These are phyloP conservation scores for Pseudogymnoascus sp. DNA, from an alignment of 2,329 filamentous ascomycete species.

Conservation along the genomic window DNA sequence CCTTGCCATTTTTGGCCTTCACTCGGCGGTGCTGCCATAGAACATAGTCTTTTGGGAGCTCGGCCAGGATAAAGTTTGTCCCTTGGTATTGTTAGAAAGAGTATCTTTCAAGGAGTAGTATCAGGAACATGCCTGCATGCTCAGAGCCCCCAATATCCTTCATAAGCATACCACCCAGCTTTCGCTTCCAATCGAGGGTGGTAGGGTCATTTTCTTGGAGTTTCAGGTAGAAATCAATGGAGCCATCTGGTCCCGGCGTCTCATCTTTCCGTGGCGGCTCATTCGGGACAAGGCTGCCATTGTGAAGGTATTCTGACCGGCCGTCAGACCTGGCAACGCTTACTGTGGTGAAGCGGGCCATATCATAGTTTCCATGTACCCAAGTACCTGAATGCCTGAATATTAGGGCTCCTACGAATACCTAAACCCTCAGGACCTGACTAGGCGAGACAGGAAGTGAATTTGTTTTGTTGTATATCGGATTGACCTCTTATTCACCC, in stretches of 20 bases:
- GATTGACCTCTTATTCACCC: not conserved
- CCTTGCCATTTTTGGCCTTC: conserved; percentile 9
- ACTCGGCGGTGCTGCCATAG: conserved; percentile 48
- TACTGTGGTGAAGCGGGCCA: conserved; percentile 5
- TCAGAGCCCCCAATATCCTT: conserved; percentile 37
- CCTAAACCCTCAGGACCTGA: not conserved
- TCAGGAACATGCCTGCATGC: conserved; percentile 14
- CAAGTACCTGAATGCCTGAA: not conserved
- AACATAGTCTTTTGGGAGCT: conserved; percentile 48
- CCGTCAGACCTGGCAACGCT: conserved; percentile 24
- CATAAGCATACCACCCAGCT: conserved; percentile 51
- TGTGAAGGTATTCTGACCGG: conserved; percentile 17
- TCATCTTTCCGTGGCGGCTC: conserved; percentile 42
- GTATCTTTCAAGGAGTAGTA: conserved; percentile 19
- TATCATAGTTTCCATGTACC: conserved; percentile 5
- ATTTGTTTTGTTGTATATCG: not conserved
- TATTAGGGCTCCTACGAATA: not conserved
- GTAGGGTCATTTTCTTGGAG: conserved; percentile 44
- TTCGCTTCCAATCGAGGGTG: conserved; percentile 50
- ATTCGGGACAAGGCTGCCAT: conserved; percentile 15
- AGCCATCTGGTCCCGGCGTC: conserved; percentile 44
- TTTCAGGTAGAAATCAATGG: conserved; percentile 47
- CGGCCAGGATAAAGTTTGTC: conserved; percentile 41
- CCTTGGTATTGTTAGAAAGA: conserved; percentile 21
- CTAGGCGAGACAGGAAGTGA: not conserved